Base-by-base conservation (phyloP, 2,329 filamentous ascomycete species). In the Calonectria naviculata region DNA sequence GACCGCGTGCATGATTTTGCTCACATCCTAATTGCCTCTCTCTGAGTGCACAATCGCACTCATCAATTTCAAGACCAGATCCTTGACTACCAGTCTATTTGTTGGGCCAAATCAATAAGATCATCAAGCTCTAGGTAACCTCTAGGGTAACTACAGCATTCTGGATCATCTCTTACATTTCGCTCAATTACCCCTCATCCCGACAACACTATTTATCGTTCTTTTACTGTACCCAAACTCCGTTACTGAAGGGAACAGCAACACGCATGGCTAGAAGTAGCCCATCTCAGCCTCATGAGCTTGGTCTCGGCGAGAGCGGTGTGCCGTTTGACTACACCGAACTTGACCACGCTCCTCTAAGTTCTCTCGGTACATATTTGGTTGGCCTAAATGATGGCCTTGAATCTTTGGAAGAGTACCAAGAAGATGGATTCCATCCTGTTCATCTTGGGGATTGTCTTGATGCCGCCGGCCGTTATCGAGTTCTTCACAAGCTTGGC, bases 341-440 rank as follows among this genome's bases (percentile, higher is more conserved):
- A 7, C 66, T 64, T 3, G 54, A 67, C 0, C 72, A 74, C 13
- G 54, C 64, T 0, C 73, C 70, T 0, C 61, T 24, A 0, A 74
- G 61, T 1, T 29, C 54, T 0, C 70, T 71, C 0, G 73, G 67
- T 0, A 74, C 67, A 2, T 74, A 13, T 15, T 56, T 74, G 0
- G 5, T 52, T 1, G 67, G 67, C 1, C 19, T 52, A n/a, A 63
- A 62, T 2, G 54, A 65, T 2, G 65, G 24, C 6, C 0, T 75
- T 0, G 74, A 75, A 17, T 21, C 28, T 0, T 26, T 75, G 0
- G 67, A 73, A 1, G 47, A 70, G 0, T 76, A 76, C 4, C 28
- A 73, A 4, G 58, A 65, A 8, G 74, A 71, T 0, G 73, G 74
- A 0, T 74, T 67, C 61, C 73, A 75, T 9, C 71, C 71, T 0